A percentile compares a stretch with the other conserved stretches of the same genome.
Conservation (phyloP, 305 asterid genomes). For the Stenogyne calaminthoides region DNA sequence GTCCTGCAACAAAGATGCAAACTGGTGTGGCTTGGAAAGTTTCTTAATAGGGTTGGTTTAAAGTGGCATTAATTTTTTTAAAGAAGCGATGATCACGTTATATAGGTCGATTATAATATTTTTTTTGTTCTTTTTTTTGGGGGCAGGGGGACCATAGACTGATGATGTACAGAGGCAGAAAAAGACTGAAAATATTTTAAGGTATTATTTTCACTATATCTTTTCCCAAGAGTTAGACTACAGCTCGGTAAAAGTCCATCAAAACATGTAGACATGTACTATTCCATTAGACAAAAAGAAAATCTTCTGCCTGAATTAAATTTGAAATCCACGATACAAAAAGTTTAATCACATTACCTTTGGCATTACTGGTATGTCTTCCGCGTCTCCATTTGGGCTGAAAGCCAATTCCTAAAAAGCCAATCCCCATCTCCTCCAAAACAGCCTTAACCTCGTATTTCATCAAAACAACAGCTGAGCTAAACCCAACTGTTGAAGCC, state of each 20-base stretch:
- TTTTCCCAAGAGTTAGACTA: neutral
- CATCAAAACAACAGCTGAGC: conserved; percentile 23
- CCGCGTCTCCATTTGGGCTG: conserved; percentile 92
- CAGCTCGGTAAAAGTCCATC: conserved; percentile 15
- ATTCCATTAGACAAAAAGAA: neutral
- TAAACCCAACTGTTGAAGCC: conserved; percentile 20
- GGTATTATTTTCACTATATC: neutral
- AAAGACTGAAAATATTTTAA: neutral
- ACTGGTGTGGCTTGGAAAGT: conserved; percentile 1
- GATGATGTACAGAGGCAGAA: conserved; percentile 13
- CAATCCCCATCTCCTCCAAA: conserved; percentile 96
- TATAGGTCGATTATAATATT: neutral
- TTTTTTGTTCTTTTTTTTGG: no score
- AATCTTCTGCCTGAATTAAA: conserved; percentile 11
- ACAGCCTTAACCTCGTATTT: conserved; percentile 86
- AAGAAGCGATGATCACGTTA: neutral
- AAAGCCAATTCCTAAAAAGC: conserved; percentile 90
- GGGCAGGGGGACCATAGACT: neutral
- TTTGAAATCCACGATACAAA: neutral
- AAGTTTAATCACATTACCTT: conserved; percentile 51
- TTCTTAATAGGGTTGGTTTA: neutral
- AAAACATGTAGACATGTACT: conserved; percentile 7
- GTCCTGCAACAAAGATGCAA: neutral
- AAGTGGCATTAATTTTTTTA: neutral
- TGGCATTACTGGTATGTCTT: conserved; percentile 93